Base-by-base conservation (phyloP, 441 rosid genomes). In the Populus tomentosa region DNA sequence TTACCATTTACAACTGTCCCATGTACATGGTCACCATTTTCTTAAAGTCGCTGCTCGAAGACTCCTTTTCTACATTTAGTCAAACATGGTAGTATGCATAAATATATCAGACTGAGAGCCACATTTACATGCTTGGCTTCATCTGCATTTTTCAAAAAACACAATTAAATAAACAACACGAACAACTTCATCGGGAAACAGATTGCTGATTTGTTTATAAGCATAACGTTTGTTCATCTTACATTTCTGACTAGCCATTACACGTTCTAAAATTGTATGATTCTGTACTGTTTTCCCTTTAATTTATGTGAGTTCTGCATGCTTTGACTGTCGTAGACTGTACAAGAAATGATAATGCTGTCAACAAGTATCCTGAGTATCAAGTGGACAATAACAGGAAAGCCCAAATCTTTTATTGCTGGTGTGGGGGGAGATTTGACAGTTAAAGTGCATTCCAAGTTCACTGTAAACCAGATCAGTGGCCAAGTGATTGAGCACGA, bases 401-500 rank as follows among this genome's bases (percentile, higher is more conserved):
- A 80, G 82, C 97, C 93, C 0, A 93, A 86, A 78, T 85, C 86
- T 16, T 2, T 90, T 20, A 66, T 90, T 75, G 88, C 86, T 33
- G 80, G 75, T 36, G 0, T 88, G 53, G 88, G 85, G 85, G 95
- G 95, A 72, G 90, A 90, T 77, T 64, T 93, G 71, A 78, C 86
- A 5, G 66, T 90, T 59, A 89, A 80, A 87, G 88, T 94, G 61
- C 82, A 82, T 61, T 92, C 97, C 33, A 71, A 74, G 21, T 94
- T 92, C 86, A 89, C 91, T 70, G 76, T 94, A 38, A 94, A 93
- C 81, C 95, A 93, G 86, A 94, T 93, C 36, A 94, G 94, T 67
- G 97, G 98, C 10, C 98, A 93, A 82, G 97, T 90, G 86, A 84
- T 91, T 65, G 92, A 93, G 86, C 98, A 93, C 79, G 85, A 86